These are phyloP conservation scores for Ambrosia hybrid DNA, from an alignment of 140 eudicot species.

Conservation along the genomic window DNA sequence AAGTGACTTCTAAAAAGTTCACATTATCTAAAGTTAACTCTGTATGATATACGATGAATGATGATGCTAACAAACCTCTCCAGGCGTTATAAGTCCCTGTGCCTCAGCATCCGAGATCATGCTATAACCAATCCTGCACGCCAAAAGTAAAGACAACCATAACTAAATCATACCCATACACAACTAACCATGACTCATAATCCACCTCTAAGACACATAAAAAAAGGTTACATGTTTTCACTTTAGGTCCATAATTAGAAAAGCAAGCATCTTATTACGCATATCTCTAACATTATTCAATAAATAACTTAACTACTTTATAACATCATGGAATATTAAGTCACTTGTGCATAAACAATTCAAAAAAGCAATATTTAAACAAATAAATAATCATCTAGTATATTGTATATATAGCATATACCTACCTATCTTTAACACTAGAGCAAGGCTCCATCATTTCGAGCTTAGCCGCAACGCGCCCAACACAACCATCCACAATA, in stretches of 20 bases:
- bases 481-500: constrained; percentile 66
- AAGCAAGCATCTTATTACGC: background rate
- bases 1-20: background rate
- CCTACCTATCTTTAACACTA: constrained; percentile 79
- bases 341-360: background rate
- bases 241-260: background rate
- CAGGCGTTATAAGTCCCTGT: constrained; percentile 78
- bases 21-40: background rate
- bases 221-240: background rate
- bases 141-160: constrained; percentile 24
- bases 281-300: background rate
- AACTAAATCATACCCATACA: constrained; percentile 1
- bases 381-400: background rate
- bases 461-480: constrained; percentile 63
- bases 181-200: background rate
- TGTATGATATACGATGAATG: background rate
- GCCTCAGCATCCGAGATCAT: constrained; percentile 87
- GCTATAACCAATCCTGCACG: constrained; percentile 68
- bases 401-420: background rate
- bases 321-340: background rate
- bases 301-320: background rate
- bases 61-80: constrained; percentile 51
- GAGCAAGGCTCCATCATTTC: constrained; percentile 84
- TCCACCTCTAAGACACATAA: background rate
- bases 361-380: background rate